These are phyloP conservation scores for Brasilioporus rufonigricans DNA, from an alignment of 768 basidiomycete genomes.

Conservation along the genomic window DNA sequence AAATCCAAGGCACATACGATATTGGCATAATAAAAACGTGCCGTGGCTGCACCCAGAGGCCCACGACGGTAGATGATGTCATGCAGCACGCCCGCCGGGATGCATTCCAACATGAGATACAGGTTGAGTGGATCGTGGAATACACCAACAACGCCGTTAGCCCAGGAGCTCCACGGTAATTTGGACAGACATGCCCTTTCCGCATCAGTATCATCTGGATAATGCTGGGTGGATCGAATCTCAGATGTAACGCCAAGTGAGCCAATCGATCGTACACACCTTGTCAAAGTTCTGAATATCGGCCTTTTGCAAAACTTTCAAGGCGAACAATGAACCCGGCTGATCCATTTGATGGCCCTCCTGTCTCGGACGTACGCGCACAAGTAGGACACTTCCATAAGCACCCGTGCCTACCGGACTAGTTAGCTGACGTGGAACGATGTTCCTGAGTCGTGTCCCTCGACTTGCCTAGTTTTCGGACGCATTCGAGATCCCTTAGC, in stretches of 20 bases:
- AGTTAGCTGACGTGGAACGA: conserved; percentile 2
- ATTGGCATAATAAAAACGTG: conserved; percentile 56
- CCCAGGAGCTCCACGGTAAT: conserved; percentile 55
- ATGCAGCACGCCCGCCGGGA: conserved; percentile 44
- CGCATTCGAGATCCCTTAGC: conserved; percentile 41
- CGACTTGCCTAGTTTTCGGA: conserved; percentile 38
- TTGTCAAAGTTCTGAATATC: conserved; percentile 32
- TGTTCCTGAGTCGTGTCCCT: background rate
- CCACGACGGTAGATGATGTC: conserved; percentile 32
- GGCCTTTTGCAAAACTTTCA: conserved; percentile 44
- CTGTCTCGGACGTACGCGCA: conserved; percentile 32
- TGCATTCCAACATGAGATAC: conserved; percentile 52
- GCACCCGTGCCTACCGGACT: conserved; percentile 38
- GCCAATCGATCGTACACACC: conserved; percentile 16
- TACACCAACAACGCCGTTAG: conserved; percentile 43
- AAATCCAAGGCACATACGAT: conserved; percentile 49
- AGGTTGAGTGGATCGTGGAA: conserved; percentile 48
- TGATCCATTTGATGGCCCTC: conserved; percentile 32
- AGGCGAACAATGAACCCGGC: conserved; percentile 40
- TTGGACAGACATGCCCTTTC: conserved; percentile 42
- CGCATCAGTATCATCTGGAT: conserved; percentile 32
- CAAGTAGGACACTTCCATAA: conserved; percentile 43
- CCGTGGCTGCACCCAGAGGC: conserved; percentile 31
- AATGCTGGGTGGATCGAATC: conserved; percentile 15
- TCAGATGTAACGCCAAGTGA: background rate